These are phyloP conservation scores for Puccinia novopanici DNA, from an alignment of 1,284 basidiomycete species.

Conservation along the genomic window DNA sequence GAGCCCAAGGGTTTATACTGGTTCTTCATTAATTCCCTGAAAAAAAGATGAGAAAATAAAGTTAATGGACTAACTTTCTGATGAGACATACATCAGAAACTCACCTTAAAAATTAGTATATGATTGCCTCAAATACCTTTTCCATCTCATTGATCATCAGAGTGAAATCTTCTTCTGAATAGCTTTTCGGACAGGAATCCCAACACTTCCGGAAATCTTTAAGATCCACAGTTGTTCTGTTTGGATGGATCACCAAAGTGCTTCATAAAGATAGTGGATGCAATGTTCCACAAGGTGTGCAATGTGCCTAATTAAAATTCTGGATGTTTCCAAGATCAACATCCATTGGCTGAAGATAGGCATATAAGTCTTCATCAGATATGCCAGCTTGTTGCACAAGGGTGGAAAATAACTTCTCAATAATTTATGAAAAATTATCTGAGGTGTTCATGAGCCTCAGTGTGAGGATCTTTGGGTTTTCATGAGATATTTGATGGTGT, in stretches of 20 bases:
- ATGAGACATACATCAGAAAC: too few species aligned
- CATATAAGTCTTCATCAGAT: constrained; percentile 1
- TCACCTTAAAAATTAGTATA: too few species aligned
- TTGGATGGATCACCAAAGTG: not conserved
- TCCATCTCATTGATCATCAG: constrained; percentile 18
- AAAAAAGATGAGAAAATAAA: constrained; percentile 8
- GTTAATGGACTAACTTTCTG: too few species aligned
- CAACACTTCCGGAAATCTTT: not conserved
- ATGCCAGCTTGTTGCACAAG: not conserved
- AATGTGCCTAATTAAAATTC: constrained; percentile 17
- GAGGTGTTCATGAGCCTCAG: constrained; percentile 16
- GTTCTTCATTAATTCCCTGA: not conserved
- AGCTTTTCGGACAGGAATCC: not conserved
- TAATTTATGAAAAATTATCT: not conserved
- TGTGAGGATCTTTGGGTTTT: constrained; percentile 4
- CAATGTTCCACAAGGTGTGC: constrained; percentile 25
- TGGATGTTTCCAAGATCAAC: not conserved
- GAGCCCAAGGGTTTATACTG: too few species aligned
- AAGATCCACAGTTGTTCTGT: constrained; percentile 1
- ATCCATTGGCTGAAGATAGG: constrained; percentile 16
- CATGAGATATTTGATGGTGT: not conserved
- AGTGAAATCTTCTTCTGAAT: constrained; percentile 10
- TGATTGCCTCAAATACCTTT: too few species aligned
- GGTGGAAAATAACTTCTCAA: constrained; percentile 3
- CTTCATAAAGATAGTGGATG: not conserved